Evolutionary conservation across 495 filamentous ascomycete genomes (phyloP).

Genomic region (Sporormia fimetaria): DNA sequence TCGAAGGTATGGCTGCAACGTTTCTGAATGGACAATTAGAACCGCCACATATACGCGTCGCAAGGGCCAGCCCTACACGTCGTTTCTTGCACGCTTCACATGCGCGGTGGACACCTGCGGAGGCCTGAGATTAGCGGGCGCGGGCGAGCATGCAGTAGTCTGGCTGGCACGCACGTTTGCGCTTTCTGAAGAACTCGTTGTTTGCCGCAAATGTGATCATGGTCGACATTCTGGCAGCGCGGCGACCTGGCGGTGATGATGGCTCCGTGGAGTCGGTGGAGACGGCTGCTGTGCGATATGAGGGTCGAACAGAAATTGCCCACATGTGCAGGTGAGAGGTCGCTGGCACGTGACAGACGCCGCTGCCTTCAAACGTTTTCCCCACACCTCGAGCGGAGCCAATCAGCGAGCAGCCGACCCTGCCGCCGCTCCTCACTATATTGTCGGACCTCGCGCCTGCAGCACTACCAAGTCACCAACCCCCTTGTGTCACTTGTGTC

Average conservation of each 20-base stretch:
- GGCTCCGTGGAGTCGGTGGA: not conserved
- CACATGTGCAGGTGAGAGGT: not conserved
- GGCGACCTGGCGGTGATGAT: not conserved
- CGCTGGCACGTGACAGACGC: constrained; percentile 7
- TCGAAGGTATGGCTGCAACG: constrained; percentile 29
- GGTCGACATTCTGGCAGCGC: constrained; percentile 20
- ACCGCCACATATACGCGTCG: constrained; percentile 1
- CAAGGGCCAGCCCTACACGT: constrained; percentile 17
- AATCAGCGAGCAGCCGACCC: too few relatives aligned
- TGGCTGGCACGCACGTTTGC: constrained; percentile 19
- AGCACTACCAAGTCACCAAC: too few relatives aligned
- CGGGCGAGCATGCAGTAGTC: too few relatives aligned
- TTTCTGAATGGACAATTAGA: constrained; percentile 23
- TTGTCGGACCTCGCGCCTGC: too few relatives aligned
- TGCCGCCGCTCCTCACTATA: not conserved
- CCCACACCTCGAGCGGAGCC: constrained; percentile 3
- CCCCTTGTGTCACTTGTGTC: too few relatives aligned
- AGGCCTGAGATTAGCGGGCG: constrained; percentile 4
- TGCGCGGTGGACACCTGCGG: constrained; percentile 23
- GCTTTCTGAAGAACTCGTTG: constrained; percentile 29
- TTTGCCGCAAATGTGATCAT: constrained; percentile 31
- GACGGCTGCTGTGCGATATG: constrained; percentile 3
- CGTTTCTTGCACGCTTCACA: constrained; percentile 30
- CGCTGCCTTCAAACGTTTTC: constrained; percentile 15
- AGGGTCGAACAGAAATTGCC: constrained; percentile 3